Evolutionary conservation across 2,329 filamentous ascomycete species (phyloP).

Genomic region (Aspergillus sp.): DNA sequence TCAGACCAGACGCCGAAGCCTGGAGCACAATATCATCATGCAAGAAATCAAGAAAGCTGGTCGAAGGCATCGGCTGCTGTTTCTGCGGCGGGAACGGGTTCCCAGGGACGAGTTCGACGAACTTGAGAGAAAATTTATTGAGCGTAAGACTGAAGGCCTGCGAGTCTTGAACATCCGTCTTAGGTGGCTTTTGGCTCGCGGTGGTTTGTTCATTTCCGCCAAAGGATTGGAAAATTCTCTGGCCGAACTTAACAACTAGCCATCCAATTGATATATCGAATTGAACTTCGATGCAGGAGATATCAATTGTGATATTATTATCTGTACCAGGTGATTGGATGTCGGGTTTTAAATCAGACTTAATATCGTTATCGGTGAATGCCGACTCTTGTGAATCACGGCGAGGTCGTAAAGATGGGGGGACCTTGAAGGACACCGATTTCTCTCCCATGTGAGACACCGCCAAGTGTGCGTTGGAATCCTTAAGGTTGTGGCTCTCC

Average conservation of each 20-base stretch:
- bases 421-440: slow-evolving; percentile 19
- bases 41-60: slow-evolving; percentile 21
- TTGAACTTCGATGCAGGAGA: slow-evolving; percentile 31
- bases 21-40: slow-evolving; percentile 37
- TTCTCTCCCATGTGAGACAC: slow-evolving; percentile 25
- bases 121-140: slow-evolving; percentile 33
- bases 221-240: slow-evolving; percentile 28
- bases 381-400: slow-evolving; percentile 20
- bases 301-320: slow-evolving; percentile 30
- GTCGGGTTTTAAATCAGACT: slow-evolving; percentile 4
- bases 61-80: slow-evolving; percentile 7
- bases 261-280: slow-evolving; percentile 45
- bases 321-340: background rate
- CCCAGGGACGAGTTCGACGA: slow-evolving; percentile 38
- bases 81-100: slow-evolving; percentile 24
- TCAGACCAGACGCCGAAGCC: slow-evolving; percentile 26
- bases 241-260: slow-evolving; percentile 39
- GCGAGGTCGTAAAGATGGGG: slow-evolving; percentile 22
- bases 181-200: slow-evolving; percentile 3
- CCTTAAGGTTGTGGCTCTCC: slow-evolving; percentile 20
- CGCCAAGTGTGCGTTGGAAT: slow-evolving; percentile 21
- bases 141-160: slow-evolving; percentile 28
- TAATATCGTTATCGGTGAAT: slow-evolving; percentile 3
- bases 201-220: slow-evolving; percentile 12
- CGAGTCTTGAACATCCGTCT: slow-evolving; percentile 10